Conservation (phyloP, 305 asterid genomes). For the Fraxinus albicans region DNA sequence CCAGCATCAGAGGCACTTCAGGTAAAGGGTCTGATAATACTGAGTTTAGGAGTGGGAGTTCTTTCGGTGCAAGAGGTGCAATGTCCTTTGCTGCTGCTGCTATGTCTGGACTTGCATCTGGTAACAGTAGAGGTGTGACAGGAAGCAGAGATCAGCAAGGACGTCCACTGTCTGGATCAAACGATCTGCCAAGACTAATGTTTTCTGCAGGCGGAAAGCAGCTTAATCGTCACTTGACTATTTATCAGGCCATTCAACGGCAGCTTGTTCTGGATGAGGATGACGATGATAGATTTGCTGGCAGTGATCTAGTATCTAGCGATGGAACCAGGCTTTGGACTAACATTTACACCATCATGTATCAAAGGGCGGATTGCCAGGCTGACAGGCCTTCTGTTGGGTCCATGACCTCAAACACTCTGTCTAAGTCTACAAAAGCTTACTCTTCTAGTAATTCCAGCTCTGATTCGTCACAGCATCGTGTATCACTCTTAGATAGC, state of each 20-base stretch:
- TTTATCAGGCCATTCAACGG: slow-evolving; percentile 89
- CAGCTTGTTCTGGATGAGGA: slow-evolving; percentile 88
- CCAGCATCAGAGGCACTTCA: slow-evolving; percentile 70
- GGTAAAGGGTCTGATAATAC: slow-evolving; percentile 51
- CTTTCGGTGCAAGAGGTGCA: slow-evolving; percentile 92
- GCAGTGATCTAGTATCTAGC: slow-evolving; percentile 73
- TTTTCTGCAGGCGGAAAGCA: slow-evolving; percentile 90
- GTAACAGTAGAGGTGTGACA: slow-evolving; percentile 72
- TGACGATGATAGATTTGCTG: slow-evolving; percentile 72
- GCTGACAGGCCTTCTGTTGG: slow-evolving; percentile 60
- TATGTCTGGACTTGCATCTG: slow-evolving; percentile 94
- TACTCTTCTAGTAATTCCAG: slow-evolving; percentile 45
- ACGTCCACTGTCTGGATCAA: slow-evolving; percentile 54
- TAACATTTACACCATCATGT: slow-evolving; percentile 88
- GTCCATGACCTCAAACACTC: slow-evolving; percentile 47
- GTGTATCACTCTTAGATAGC: slow-evolving; percentile 79
- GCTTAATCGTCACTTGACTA: slow-evolving; percentile 73
- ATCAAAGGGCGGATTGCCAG: slow-evolving; percentile 75
- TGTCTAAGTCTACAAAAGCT: slow-evolving; percentile 59
- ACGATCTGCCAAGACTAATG: slow-evolving; percentile 60
- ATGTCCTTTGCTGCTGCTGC: slow-evolving; percentile 99
- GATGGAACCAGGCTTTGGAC: slow-evolving; percentile 92
- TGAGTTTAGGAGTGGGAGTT: slow-evolving; percentile 71
- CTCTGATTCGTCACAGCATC: slow-evolving; percentile 43
- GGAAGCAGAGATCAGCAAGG: slow-evolving; percentile 80